A percentile compares a stretch with the other conserved stretches of the same genome.
Conservation (phyloP, 1,284 basidiomycete species). For the Polyporus tsugae region DNA sequence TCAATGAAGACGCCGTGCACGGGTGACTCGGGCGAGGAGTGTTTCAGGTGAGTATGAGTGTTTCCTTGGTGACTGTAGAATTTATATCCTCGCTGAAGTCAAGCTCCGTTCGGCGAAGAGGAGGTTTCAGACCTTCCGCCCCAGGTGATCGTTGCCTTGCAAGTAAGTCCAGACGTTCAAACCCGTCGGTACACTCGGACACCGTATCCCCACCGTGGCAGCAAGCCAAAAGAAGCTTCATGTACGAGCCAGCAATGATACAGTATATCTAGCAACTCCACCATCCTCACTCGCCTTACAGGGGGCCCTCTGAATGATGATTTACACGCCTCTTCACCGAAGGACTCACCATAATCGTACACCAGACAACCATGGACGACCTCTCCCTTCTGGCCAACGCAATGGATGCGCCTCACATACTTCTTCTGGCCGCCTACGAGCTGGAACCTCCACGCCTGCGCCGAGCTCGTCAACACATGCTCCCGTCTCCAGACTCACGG, state of each 20-base stretch:
- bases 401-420: constrained; percentile 64
- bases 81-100: neutral
- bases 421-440: constrained; percentile 62
- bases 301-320: neutral
- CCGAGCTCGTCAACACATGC: neutral
- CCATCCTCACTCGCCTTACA: neutral
- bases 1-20: neutral
- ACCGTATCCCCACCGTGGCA: neutral
- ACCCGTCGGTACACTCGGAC: neutral
- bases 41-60: neutral
- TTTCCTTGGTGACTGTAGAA: neutral
- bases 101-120: neutral
- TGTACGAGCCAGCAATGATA: neutral
- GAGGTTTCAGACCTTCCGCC: neutral
- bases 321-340: neutral
- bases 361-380: constrained; percentile 61
- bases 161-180: neutral
- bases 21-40: neutral
- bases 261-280: neutral
- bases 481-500: neutral
- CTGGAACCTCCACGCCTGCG: constrained; percentile 74
- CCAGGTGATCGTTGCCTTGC: neutral
- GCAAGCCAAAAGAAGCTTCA: neutral
- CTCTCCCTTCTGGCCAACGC: constrained; percentile 61
- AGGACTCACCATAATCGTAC: constrained; percentile 62